Base-by-base conservation (phyloP, 139 green algal species). In the Diplosphaera chodatii region DNA sequence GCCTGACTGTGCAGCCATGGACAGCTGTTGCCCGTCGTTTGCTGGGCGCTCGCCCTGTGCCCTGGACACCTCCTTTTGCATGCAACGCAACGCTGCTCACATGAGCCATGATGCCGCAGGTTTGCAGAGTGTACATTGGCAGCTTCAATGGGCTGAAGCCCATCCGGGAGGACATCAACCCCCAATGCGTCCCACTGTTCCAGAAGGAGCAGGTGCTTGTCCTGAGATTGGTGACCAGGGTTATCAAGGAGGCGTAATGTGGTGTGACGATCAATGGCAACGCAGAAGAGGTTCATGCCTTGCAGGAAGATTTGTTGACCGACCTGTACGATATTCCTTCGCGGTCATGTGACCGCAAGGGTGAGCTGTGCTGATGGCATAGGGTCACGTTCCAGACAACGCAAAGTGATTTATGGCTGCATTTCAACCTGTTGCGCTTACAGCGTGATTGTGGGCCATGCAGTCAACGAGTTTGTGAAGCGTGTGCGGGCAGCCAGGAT, bases 381-480 rank as follows among this genome's bases (percentile, higher is more conserved):
- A n/a, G n/a, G n/a, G n/a, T n/a, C n/a, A n/a, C n/a, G n/a, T n/a
- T n/a, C n/a, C 8, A 25, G 13, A 59, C 10, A 25, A 18, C 48
- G 8, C 48, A 59, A 25, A 3, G 13, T 59, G 48, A 10, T 59
- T 25, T 59, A 18, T 13, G 37, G 10, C 37, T 21, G 37, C 37
- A 48, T 8, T 13, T 48, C 10, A 8, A 8, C 10, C 37, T 48
- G 10, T 21, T 8, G 37, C 37, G 37, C 37, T 48, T 8, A 48
- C 37, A 48, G 13, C 37, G 37, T 73, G 30, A 16, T 73, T 10
- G 32, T 21, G 10, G 37, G 37, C 40, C 6, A 10, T 37, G 40
- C 69, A 82, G 85, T 99, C 41, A 98, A 98, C 76, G 95, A 99
- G 83, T 99, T 99, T 84, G 94, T 98, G 20, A 99, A 99, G 85